Base-by-base conservation (phyloP, 345 rosid genomes). In the Citrus australasica region DNA sequence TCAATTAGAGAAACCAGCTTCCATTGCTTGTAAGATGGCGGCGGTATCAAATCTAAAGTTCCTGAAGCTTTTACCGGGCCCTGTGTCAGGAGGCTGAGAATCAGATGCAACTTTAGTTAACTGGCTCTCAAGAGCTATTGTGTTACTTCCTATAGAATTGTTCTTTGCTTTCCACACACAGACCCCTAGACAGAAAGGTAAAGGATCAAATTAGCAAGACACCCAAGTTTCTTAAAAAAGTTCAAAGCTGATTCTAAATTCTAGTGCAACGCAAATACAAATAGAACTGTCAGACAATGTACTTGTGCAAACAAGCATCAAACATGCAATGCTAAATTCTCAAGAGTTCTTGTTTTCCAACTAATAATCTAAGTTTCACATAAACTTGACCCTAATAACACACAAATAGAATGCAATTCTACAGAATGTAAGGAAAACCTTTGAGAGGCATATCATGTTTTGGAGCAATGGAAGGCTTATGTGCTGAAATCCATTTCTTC, bases 141-240 rank as follows among this genome's bases (percentile, higher is more conserved):
- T 60, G 82, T 84, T 78, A 77, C 79, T 89, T 74, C 94, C 99
- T 37, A 68, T 83, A 59, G 85, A 84, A 81, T 79, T 82, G 74
- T 84, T 84, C 91, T 79, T 96, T 32, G 95, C 97, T 88, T 92
- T 96, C 95, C 97, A 96, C 71, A 94, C 86, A 63, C 89, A 84
- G 55, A 83, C 80, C 70, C 90, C 98, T 96, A 69, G 73, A 81
- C 27, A 74, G 37, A 81, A 25, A 76, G 38, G 48, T 71, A 69
- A 53, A 71, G 7, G 13, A 69, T 63, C 63, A 66, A 9, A 77
- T 67, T 30, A 76, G 46, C 37, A 55, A 17, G 28, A 27, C 22
- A 69, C 30, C 64, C 17, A 69, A 78, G 28, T 40, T 73, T 68
- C 37, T 22, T n/a, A 22, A 35, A 35, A 14, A 19, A 22, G 27